Percentiles rank a stretch among this genome's conserved stretches.
phyloP scores from a whole-genome alignment of 495 filamentous ascomycete species.

The Thermothielavioides terrestris region DNA sequence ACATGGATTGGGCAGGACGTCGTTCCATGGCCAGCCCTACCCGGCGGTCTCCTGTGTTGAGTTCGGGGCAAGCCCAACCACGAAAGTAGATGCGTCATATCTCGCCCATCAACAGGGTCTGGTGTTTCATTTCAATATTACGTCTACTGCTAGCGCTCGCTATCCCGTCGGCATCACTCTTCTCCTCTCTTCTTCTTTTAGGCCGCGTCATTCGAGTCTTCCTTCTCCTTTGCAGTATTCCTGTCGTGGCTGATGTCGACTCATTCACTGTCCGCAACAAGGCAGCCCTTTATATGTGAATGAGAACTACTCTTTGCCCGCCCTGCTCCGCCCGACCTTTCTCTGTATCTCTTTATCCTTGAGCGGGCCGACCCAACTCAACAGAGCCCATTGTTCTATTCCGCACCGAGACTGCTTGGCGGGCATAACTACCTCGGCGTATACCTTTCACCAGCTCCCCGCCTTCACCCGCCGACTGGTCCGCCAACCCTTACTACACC shows the following conservation, averaged over 20 bases:
- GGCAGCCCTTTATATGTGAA: slow-evolving; percentile 5
- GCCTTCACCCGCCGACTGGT: not conserved
- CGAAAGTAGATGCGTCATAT: slow-evolving; percentile 5
- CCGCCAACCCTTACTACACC: not conserved
- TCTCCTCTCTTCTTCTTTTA: not conserved
- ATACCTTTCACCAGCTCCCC: too few species aligned
- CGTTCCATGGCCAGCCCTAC: slow-evolving; percentile 6
- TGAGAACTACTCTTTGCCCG: not conserved
- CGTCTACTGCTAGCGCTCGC: not conserved
- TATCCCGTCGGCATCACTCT: not conserved
- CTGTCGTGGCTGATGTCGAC: not conserved
- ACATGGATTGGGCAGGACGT: not conserved
- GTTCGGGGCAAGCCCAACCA: slow-evolving; percentile 5
- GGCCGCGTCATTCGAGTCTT: not conserved
- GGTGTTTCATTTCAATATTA: slow-evolving; percentile 5
- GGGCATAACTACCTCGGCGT: not conserved
- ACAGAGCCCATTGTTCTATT: not conserved
- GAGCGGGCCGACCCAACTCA: not conserved
- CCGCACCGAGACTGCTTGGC: not conserved
- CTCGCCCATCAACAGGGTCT: not conserved
- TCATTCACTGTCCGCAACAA: slow-evolving; percentile 5
- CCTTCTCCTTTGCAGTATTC: not conserved
- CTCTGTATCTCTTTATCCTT: slow-evolving; percentile 1
- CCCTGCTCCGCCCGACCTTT: not conserved
- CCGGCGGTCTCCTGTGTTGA: slow-evolving; percentile 4